Evolutionary conservation across 148 eudicot genomes (phyloP).

Genomic region (Amaranthus cruentus): DNA sequence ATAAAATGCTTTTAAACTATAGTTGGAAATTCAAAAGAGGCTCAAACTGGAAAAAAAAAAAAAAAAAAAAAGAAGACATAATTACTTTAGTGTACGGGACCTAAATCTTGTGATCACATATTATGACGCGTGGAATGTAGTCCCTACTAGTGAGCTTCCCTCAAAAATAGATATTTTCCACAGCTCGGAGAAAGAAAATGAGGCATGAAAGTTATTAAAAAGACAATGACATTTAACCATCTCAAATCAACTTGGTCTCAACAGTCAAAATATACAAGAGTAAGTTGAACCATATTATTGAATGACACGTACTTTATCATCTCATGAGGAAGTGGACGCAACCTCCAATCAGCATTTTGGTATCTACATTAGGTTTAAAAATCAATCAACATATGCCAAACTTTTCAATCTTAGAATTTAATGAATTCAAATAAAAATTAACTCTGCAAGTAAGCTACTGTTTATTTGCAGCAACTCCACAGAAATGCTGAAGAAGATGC

Average conservation of each 20-base stretch:
- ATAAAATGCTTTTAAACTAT: too few species aligned
- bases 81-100: too few species aligned
- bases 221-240: not conserved
- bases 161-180: not conserved
- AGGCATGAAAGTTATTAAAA: not conserved
- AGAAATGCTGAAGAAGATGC: conserved; percentile 70
- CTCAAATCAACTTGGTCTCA: not conserved
- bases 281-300: not conserved
- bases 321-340: conserved; percentile 88
- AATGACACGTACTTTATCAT: conserved; percentile 60
- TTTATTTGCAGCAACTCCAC: conserved; percentile 87
- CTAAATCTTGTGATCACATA: too few species aligned
- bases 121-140: too few species aligned
- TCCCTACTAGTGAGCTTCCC: too few species aligned
- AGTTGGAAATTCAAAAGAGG: too few species aligned
- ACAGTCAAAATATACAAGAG: not conserved
- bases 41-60: too few species aligned
- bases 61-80: too few species aligned
- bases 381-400: conserved; percentile 9
- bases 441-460: conserved; percentile 47
- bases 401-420: not conserved
- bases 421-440: not conserved
- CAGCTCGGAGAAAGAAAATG: not conserved
- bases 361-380: conserved; percentile 46
- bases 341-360: conserved; percentile 98